Percentiles rank a stretch among this genome's conserved stretches.
Evolutionary conservation across 2,329 filamentous ascomycete genomes (phyloP).

Genomic region (Parastagonospora avenae): DNA sequence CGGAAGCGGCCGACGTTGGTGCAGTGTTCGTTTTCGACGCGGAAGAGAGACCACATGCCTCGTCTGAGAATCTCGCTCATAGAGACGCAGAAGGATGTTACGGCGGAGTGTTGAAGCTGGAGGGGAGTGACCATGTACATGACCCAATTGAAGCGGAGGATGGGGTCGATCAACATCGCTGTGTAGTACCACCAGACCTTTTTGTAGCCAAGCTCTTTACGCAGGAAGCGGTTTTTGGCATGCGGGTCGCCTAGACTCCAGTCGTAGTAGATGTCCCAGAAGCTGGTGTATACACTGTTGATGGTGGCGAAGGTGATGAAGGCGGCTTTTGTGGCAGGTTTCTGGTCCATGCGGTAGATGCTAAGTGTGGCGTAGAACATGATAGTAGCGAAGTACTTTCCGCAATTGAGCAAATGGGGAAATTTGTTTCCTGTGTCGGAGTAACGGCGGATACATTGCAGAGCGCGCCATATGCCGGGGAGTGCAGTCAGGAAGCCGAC

Average conservation of each 20-base stretch:
- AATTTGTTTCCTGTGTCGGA: constrained; percentile 84
- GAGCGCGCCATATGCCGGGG: constrained; percentile 85
- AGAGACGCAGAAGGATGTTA: constrained; percentile 78
- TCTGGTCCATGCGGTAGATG: constrained; percentile 76
- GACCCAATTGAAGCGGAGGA: constrained; percentile 92
- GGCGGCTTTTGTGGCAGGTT: constrained; percentile 64
- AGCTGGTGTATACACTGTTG: constrained; percentile 80
- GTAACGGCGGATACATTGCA: constrained; percentile 92
- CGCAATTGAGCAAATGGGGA: constrained; percentile 89
- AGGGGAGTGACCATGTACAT: constrained; percentile 85
- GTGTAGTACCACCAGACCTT: constrained; percentile 81
- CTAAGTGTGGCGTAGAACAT: constrained; percentile 78
- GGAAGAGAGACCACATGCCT: constrained; percentile 89
- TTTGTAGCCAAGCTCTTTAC: constrained; percentile 81
- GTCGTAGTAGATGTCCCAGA: constrained; percentile 97
- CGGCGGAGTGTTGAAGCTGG: constrained; percentile 79
- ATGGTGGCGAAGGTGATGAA: constrained; percentile 83
- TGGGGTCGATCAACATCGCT: constrained; percentile 81
- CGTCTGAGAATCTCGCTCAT: constrained; percentile 81
- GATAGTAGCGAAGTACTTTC: constrained; percentile 88
- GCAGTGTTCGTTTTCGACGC: constrained; percentile 97
- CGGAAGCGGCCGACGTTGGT: constrained; percentile 82
- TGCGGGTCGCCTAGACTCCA: constrained; percentile 87
- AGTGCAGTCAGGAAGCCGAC: constrained; percentile 84
- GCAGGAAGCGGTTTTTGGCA: constrained; percentile 64